These are phyloP conservation scores for Botrytis cinerea DNA, from an alignment of 2,329 filamentous ascomycete species.

Conservation along the genomic window DNA sequence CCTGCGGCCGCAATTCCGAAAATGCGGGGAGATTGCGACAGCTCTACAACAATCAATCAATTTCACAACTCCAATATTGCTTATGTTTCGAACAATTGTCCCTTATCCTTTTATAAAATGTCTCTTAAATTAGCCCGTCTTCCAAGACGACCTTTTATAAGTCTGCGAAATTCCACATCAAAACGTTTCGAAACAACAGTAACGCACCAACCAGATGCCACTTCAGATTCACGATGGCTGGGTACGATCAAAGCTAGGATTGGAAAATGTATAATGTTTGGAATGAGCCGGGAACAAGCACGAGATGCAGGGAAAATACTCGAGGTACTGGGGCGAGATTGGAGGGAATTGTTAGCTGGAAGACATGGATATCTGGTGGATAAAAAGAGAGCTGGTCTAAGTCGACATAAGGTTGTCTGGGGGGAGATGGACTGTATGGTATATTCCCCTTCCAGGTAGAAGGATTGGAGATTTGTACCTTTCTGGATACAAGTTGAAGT, in stretches of 20 bases:
- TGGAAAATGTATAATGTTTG: conserved; percentile 75
- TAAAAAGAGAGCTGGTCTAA: conserved; percentile 61
- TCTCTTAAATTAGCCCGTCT: neutral
- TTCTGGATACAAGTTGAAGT: neutral
- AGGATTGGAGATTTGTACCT: neutral
- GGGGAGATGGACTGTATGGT: conserved; percentile 77
- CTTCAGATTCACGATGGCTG: conserved; percentile 60
- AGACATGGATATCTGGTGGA: conserved; percentile 74
- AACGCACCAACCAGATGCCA: neutral
- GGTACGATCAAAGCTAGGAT: conserved; percentile 66
- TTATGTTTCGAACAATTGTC: neutral
- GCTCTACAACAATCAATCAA: neutral
- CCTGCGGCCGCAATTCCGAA: conserved; percentile 12
- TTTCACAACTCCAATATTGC: neutral
- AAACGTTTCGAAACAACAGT: neutral
- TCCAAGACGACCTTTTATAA: neutral
- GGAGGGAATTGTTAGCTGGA: conserved; percentile 71
- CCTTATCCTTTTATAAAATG: neutral
- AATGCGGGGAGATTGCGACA: conserved; percentile 5
- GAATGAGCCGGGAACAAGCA: conserved; percentile 60
- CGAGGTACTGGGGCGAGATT: conserved; percentile 61
- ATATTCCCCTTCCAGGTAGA: conserved; percentile 38
- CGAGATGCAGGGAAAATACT: conserved; percentile 60
- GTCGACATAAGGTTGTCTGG: conserved; percentile 71
- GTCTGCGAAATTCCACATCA: neutral